phyloP scores from a whole-genome alignment of 2,329 filamentous ascomycete species.

The Venturia aucupariae region DNA sequence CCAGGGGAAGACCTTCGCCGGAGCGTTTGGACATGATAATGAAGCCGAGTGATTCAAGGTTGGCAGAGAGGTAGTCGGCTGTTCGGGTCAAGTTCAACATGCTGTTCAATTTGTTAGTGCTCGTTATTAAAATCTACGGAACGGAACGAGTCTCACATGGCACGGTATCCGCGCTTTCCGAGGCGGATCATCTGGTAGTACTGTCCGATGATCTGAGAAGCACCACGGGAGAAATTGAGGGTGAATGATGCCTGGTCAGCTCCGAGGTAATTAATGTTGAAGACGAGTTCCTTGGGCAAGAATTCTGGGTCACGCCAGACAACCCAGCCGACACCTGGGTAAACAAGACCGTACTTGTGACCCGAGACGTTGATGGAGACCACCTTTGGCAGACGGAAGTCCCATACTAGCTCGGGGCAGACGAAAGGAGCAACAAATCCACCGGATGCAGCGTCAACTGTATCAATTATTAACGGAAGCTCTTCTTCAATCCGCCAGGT shows the following conservation, averaged over 20 bases:
- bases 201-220: constrained; percentile 88
- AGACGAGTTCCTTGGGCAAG: constrained; percentile 84
- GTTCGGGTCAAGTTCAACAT: constrained; percentile 69
- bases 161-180: constrained; percentile 81
- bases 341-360: constrained; percentile 66
- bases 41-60: constrained; percentile 68
- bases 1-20: constrained; percentile 75
- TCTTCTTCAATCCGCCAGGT: neutral
- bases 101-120: constrained; percentile 3
- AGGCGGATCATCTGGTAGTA: constrained; percentile 97
- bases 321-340: constrained; percentile 54
- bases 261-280: constrained; percentile 98
- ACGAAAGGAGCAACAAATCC: constrained; percentile 93
- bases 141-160: constrained; percentile 41
- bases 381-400: constrained; percentile 81
- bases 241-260: constrained; percentile 75
- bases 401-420: constrained; percentile 75
- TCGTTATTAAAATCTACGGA: constrained; percentile 48
- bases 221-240: constrained; percentile 94
- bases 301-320: constrained; percentile 78
- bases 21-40: constrained; percentile 75
- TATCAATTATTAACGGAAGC: neutral
- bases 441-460: constrained; percentile 80
- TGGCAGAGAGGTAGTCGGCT: constrained; percentile 72
- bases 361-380: constrained; percentile 92